Evolutionary conservation across 345 rosid genomes (phyloP), one percentile per base, ranked within the genome.

Genomic region (Punica granatum): DNA sequence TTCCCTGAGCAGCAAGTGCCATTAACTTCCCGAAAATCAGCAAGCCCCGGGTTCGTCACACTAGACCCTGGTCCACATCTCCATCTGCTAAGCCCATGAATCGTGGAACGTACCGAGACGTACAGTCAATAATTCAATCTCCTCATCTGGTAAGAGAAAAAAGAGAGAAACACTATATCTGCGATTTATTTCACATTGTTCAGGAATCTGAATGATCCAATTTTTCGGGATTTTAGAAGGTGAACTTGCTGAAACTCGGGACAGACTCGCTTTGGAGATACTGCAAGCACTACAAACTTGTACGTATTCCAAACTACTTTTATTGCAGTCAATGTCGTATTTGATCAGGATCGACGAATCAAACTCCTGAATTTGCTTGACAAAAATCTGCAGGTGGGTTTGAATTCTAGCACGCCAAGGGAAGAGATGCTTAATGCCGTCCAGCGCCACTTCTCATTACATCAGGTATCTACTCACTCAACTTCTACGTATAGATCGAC

Each of bases 271-370:
- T 70, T 33, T 70, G 67, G 60, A 70, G 44, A 31, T 70, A 70
- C 62, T 70, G 73, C 73, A 70, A 36, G 41, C 67, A 70, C 68
- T 70, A 63, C 48, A 63, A 56, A 0, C 73, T 70, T 31, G 67
- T 68, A 68, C 6, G 71, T 41, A 30, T 39, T 68, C 14, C 56
- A 42, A 13, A 1, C 43, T 8, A 19, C 26, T 56, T 10, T 56
- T 7, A 26, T 10, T 2, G 28, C 25, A n/a, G n/a, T n/a, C 11
- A 37, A 4, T 30, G 33, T 30, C 33, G 26, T n/a, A 11, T 56
- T 10, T 56, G 34, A 26, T 56, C 11, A 7, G 31, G 33, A 56
- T 56, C 61, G 16, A 26, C 16, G 12, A 30, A 26, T 26, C 19
- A 14, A 11, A 12, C 25, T 30, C 12, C 18, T 13, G 9, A 28